Evolutionary conservation across 768 basidiomycete genomes (phyloP), one percentile per base, ranked within the genome.

Genomic region (Clitopilus hobsonii): DNA sequence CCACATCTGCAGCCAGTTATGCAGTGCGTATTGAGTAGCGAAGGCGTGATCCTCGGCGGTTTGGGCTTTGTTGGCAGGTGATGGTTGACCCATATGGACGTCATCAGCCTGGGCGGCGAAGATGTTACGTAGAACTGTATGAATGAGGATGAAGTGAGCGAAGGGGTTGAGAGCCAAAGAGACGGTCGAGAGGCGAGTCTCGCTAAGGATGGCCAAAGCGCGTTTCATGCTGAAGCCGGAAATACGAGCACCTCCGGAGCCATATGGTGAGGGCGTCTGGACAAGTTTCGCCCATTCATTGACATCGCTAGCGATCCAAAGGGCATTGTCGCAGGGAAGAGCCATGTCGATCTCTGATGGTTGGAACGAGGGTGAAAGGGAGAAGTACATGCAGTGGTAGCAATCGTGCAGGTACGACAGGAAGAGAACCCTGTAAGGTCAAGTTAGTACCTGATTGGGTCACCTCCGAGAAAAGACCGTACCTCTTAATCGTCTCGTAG

Each of bases 1-100:
- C 83, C 83, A 85, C 65, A 77, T 74, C 61, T 78, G 76, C 38
- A 84, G 69, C 84, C 84, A 85, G 60, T 78, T 80, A 61, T 84
- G 81, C 29, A 86, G 70, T 25, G 77, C 74, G 60, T 73, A 75
- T 61, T 84, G 82, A 28, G 78, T 68, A 11, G 69, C 60, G 61
- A 74, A 56, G 38, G 55, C 28, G 27, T 63, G 51, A 23, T 54
- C 57, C 20, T 57, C 49, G 49, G 23, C 54, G 26, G 54, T 25
- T 14, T 20, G 48, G 23, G 36, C 30, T 25, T 58, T 54, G 36
- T 55, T 47, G 11, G 20, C 52, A 24, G 57, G n/a, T 5, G 57
- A 38, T 23, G 28, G 29, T 29, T 32, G 2, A 36, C 57, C 60
- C n/a, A 49, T 14, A 22, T 61, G 54, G 48, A 60, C 53, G 49